Conservation (phyloP, 768 basidiomycete species). For the Suillus subalutaceus region DNA sequence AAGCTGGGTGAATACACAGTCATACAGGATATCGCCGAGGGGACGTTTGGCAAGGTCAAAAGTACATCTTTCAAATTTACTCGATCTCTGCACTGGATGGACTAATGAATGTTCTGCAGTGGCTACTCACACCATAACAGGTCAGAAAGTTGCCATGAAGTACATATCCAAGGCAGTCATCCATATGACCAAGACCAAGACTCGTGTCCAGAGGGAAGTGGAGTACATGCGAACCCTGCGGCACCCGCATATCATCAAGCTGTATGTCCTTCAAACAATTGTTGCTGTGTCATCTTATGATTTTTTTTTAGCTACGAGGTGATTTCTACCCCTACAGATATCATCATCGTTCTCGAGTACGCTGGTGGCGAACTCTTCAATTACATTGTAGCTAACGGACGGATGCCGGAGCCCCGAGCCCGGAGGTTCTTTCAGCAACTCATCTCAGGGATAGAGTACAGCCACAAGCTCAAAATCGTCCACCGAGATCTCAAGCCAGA, state of each 20-base stretch:
- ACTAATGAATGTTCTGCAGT: conserved; percentile 50
- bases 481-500: conserved; percentile 99
- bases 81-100: conserved; percentile 20
- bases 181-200: conserved; percentile 87
- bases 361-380: conserved; percentile 97
- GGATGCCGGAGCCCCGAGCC: conserved; percentile 86
- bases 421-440: conserved; percentile 98
- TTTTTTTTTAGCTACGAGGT: conserved; percentile 67
- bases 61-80: conserved; percentile 57
- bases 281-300: conserved; percentile 6
- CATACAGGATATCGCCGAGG: conserved; percentile 87
- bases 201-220: conserved; percentile 91
- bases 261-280: conserved; percentile 52
- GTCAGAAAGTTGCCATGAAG: conserved; percentile 97
- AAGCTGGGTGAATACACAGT: conserved; percentile 93
- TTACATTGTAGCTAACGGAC: conserved; percentile 93
- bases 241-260: conserved; percentile 97
- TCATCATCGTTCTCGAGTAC: conserved; percentile 98
- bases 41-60: conserved; percentile 99
- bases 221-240: conserved; percentile 94
- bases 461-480: conserved; percentile 94
- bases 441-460: conserved; percentile 96
- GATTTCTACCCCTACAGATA: conserved; percentile 92
- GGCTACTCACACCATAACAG: conserved; percentile 92
- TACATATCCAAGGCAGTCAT: conserved; percentile 95